phyloP scores from a whole-genome alignment of 495 filamentous ascomycete species.

The Neurospora sp. region DNA sequence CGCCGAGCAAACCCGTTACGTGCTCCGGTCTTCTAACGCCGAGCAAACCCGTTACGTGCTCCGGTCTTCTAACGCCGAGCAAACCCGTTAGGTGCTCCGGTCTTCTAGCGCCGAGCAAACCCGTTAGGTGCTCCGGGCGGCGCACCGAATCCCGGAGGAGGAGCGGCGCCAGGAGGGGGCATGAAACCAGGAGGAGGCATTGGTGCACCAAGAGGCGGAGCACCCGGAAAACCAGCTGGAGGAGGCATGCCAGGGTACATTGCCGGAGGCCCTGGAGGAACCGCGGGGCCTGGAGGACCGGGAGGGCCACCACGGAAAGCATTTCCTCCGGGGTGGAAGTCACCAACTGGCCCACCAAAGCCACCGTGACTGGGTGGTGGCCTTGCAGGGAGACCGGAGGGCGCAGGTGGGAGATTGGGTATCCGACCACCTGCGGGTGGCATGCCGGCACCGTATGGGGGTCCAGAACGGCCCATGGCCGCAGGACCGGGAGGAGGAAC shows the following conservation, averaged over 20 bases:
- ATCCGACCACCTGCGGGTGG: constrained; percentile 15
- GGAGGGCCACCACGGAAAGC: constrained; percentile 13
- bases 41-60: constrained; percentile 8
- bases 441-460: constrained; percentile 18
- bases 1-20: constrained; percentile 8
- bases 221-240: constrained; percentile 21
- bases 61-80: constrained; percentile 1
- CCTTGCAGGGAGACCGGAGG: constrained; percentile 65
- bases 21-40: constrained; percentile 4
- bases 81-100: no score
- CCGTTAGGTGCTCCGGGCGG: constrained; percentile 10
- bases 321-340: constrained; percentile 40
- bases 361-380: constrained; percentile 70
- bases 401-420: constrained; percentile 46
- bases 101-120: constrained; percentile 1
- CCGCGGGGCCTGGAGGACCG: constrained; percentile 1
- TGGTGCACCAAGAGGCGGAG: constrained; percentile 17
- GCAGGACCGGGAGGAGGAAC: constrained; percentile 36
- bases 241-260: constrained; percentile 19
- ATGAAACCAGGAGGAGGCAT: constrained; percentile 23
- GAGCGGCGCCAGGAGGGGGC: constrained; percentile 10
- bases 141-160: constrained; percentile 12
- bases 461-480: constrained; percentile 20
- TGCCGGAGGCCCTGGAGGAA: constrained; percentile 3
- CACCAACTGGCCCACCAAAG: constrained; percentile 60